Evolutionary conservation across 495 filamentous ascomycete species (phyloP), one percentile per base, ranked within the genome.

Genomic region (Cudoniella acicularis): DNA sequence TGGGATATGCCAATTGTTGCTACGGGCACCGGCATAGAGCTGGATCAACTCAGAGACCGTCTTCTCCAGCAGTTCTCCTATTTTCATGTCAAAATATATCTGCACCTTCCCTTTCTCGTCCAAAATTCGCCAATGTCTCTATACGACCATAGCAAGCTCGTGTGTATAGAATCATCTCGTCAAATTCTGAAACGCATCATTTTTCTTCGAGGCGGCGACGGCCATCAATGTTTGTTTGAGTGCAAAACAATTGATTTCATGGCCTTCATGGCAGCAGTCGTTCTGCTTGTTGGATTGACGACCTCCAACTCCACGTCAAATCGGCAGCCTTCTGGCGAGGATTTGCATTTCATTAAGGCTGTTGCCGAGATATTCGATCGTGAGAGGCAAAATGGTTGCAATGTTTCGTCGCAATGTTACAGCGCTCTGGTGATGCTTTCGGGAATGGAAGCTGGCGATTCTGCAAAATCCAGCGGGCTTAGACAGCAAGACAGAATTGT

Each of bases 371-470:
- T 36, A 6, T 36, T 36, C 6, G 30, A 4, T 4, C 6, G 6
- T 36, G 30, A 36, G 30, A 36, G 30, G 4, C 6, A 4, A 6
- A 36, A 13, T 6, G 30, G 30, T 6, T 6, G 13, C 13, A 36
- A 36, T 6, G 30, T 36, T 13, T 36, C 30, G 30, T 6, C 30
- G 4, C 30, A 36, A 13, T 36, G 30, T 36, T 13, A 36, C 13
- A 13, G 13, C 13, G 30, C 30, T 36, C 13, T 36, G 30, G 30
- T 36, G 13, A 85, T 96, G 60, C 72, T 99, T 67, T 74, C 98
- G 43, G 89, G 84, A 27, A 86, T 98, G 84, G 89, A 98, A 75
- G 88, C 86, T 70, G 95, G 94, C 67, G 94, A 95, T 64, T 88
- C 93, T 59, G 92, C 30, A 36, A 6, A 36, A 6, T 4, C 30